Percentiles rank a stretch among this genome's conserved stretches.
Conservation (phyloP, 345 rosid species). For the Eucalyptus caleyi region DNA sequence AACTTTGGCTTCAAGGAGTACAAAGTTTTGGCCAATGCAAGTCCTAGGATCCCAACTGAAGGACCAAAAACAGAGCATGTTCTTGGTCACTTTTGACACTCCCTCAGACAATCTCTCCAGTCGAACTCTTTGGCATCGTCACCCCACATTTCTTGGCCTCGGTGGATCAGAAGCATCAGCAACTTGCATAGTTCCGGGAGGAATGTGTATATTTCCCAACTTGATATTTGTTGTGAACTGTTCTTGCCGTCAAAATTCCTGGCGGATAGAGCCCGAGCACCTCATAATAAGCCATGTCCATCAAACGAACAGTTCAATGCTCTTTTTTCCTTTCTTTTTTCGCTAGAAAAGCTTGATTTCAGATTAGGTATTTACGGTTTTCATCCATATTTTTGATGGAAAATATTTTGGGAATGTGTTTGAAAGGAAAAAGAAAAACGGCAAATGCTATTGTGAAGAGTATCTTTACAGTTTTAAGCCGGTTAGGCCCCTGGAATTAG, state of each 20-base stretch:
- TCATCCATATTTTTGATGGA: not conserved
- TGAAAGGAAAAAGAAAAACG: not conserved
- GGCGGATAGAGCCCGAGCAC: slow-evolving; percentile 19
- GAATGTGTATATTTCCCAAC: not conserved
- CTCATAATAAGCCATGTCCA: slow-evolving; percentile 11
- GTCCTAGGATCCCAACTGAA: slow-evolving; percentile 5
- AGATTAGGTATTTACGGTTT: not conserved
- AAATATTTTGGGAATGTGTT: not conserved
- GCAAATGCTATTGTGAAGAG: not conserved
- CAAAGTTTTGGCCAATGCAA: not conserved
- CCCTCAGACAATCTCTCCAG: slow-evolving; percentile 15
- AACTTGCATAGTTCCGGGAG: slow-evolving; percentile 1
- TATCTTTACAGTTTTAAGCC: slow-evolving; percentile 2
- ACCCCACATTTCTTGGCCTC: slow-evolving; percentile 5
- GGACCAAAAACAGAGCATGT: not conserved
- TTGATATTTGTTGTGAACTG: slow-evolving; percentile 2
- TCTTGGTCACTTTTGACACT: slow-evolving; percentile 14
- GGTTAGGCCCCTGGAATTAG: not conserved
- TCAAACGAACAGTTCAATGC: not conserved
- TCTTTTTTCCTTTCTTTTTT: not conserved
- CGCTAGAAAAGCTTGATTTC: not conserved
- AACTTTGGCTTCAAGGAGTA: not conserved
- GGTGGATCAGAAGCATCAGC: slow-evolving; percentile 9
- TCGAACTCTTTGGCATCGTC: slow-evolving; percentile 8
- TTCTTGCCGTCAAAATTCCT: not conserved